These are phyloP conservation scores for Knoxia roxburghii DNA, from an alignment of 257 asterid genomes.

Conservation along the genomic window DNA sequence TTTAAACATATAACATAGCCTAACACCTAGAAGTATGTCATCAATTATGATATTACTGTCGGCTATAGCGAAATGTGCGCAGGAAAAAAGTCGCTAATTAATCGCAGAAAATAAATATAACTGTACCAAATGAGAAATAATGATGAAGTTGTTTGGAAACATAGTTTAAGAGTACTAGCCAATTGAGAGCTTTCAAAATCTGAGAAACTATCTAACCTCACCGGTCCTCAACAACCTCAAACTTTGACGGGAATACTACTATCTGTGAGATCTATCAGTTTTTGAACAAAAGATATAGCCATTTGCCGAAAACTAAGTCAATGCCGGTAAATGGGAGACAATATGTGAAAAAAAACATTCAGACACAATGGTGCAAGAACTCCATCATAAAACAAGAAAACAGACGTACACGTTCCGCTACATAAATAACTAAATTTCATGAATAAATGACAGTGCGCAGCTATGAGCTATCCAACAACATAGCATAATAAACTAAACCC, in stretches of 20 bases:
- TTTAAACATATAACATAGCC: not conserved
- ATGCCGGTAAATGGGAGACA: not conserved
- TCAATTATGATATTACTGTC: not conserved
- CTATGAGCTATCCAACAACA: not conserved
- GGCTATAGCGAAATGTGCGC: not conserved
- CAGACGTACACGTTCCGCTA: too few species aligned
- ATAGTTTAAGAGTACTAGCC: too few species aligned
- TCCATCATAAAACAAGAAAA: too few species aligned
- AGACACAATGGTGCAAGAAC: not conserved
- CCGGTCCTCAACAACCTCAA: too few species aligned
- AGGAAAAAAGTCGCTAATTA: not conserved
- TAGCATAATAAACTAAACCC: not conserved
- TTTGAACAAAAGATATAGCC: not conserved
- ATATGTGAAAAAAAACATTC: not conserved
- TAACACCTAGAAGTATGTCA: not conserved
- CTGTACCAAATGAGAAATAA: too few species aligned
- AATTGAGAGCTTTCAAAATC: too few species aligned
- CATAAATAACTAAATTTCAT: conserved; percentile 2
- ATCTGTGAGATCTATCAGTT: too few species aligned
- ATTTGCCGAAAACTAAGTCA: too few species aligned
- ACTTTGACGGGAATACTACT: too few species aligned
- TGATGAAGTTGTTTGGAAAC: too few species aligned
- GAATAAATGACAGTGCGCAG: not conserved
- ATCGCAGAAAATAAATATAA: not conserved
- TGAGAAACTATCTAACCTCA: too few species aligned